Conservation (phyloP, 1,139 yeast genomes). For the Suhomyces chickasaworum region DNA sequence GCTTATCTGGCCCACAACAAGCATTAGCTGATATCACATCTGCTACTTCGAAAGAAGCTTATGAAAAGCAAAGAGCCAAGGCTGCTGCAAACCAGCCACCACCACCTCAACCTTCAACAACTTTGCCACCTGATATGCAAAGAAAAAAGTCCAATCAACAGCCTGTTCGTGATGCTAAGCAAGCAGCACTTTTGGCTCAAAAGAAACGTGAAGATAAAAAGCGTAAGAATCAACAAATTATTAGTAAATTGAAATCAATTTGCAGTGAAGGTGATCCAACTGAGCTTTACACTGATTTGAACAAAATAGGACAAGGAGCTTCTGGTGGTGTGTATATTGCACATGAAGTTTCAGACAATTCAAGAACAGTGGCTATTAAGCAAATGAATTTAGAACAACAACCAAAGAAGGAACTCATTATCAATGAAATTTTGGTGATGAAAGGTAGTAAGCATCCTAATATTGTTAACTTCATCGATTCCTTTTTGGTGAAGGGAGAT, state of each 20-base stretch:
- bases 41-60: slow-evolving; percentile 17
- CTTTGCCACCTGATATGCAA: slow-evolving; percentile 10
- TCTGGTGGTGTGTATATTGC: slow-evolving; percentile 97
- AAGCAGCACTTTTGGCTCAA: slow-evolving; percentile 58
- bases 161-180: slow-evolving; percentile 56
- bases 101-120: slow-evolving; percentile 10
- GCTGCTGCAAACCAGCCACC: slow-evolving; percentile 15
- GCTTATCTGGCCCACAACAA: slow-evolving; percentile 19
- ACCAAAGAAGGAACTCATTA: slow-evolving; percentile 93
- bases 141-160: slow-evolving; percentile 25
- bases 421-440: slow-evolving; percentile 90
- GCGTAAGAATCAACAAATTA: slow-evolving; percentile 66
- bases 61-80: slow-evolving; percentile 16
- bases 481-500: slow-evolving; percentile 72
- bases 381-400: slow-evolving; percentile 93
- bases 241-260: slow-evolving; percentile 69
- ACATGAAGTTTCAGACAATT: slow-evolving; percentile 56
- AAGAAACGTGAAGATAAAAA: slow-evolving; percentile 77
- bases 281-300: slow-evolving; percentile 61
- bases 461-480: slow-evolving; percentile 88
- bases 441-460: slow-evolving; percentile 87
- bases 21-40: slow-evolving; percentile 18
- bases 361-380: slow-evolving; percentile 83
- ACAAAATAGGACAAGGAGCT: slow-evolving; percentile 96
- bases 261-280: slow-evolving; percentile 92